Base-by-base conservation (phyloP, 208 protist genomes). In the Endotrypanum monterogeii region DNA sequence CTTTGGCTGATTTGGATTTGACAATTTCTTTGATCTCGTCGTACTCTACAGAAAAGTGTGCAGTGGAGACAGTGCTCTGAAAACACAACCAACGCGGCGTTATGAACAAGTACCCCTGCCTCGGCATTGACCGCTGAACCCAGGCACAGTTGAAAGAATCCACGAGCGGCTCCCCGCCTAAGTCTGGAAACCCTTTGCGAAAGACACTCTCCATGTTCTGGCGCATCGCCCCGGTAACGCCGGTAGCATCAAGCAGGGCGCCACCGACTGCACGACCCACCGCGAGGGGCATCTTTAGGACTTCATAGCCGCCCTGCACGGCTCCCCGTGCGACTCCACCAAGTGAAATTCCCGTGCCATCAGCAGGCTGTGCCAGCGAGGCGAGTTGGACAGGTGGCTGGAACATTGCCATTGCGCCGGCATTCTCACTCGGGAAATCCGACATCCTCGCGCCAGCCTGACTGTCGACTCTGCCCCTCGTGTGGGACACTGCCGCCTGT, bases 1-100 rank as follows among this genome's bases (percentile, higher is more conserved):
- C 57, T 72, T 93, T 95, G 37, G 73, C 80, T 25, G 78, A 86
- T 48, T 89, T 86, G 46, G 78, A 77, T 73, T 96, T 94, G 58
- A 88, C 57, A 20, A 96, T 83, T 46, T 96, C 88, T 48, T 89
- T 90, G 58, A 96, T 89, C 67, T 96, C 89, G 69, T 96, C 89
- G 74, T 90, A 93, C 67, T 94, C 88, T 14, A 94, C 51, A 32
- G 82, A 79, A 70, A 96, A 90, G 25, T 89, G 80, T 3, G 80
- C 73, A 16, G 30, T 60, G 3, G 58, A 58, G 23, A 89, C 60
- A 74, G 55, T 80, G 71, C 82, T 81, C 65, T 82, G 63, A 61
- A 96, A 96, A 77, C 86, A 92, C 65, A 96, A 61, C 78, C 83
- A 94, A 61, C 89, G 88, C 35, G 74, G 67, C 7, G 86, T 90